Evolutionary conservation across 305 asterid species (phyloP).

Genomic region (Rubia balearica): DNA sequence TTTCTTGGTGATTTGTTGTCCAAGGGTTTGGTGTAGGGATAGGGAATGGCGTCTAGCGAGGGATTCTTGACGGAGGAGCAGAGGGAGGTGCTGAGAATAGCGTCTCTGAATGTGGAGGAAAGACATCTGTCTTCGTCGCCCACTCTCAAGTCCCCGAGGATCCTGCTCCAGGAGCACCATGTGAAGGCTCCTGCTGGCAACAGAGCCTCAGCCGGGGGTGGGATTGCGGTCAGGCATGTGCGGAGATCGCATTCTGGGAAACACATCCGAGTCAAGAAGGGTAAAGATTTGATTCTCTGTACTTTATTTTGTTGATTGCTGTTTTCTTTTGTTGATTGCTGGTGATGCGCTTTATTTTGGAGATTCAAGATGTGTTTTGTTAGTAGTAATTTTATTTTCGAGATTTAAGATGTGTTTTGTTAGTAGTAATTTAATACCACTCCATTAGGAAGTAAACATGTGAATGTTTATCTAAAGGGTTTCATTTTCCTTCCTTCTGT

Average conservation of each 20-base stretch:
- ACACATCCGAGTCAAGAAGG: slow-evolving; percentile 69
- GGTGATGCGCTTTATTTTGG: no score
- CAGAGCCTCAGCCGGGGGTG: slow-evolving; percentile 53
- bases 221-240: slow-evolving; percentile 63
- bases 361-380: no score
- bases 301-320: background rate
- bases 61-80: slow-evolving; percentile 91
- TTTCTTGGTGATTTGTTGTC: slow-evolving; percentile 9
- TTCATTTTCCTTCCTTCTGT: background rate
- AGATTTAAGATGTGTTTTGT: background rate
- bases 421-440: background rate
- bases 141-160: slow-evolving; percentile 26
- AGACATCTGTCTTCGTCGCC: slow-evolving; percentile 55
- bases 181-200: slow-evolving; percentile 66
- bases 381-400: background rate
- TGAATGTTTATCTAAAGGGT: background rate
- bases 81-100: slow-evolving; percentile 76
- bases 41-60: slow-evolving; percentile 68
- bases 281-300: slow-evolving; percentile 27
- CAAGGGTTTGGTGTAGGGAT: slow-evolving; percentile 46
- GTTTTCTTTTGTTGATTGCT: no score
- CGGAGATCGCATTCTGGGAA: slow-evolving; percentile 88
- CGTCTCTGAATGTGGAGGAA: slow-evolving; percentile 68
- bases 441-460: background rate
- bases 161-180: slow-evolving; percentile 46